Evolutionary conservation across 768 basidiomycete genomes (phyloP), one percentile per base, ranked within the genome.

Genomic region (Clathrus columnatus): DNA sequence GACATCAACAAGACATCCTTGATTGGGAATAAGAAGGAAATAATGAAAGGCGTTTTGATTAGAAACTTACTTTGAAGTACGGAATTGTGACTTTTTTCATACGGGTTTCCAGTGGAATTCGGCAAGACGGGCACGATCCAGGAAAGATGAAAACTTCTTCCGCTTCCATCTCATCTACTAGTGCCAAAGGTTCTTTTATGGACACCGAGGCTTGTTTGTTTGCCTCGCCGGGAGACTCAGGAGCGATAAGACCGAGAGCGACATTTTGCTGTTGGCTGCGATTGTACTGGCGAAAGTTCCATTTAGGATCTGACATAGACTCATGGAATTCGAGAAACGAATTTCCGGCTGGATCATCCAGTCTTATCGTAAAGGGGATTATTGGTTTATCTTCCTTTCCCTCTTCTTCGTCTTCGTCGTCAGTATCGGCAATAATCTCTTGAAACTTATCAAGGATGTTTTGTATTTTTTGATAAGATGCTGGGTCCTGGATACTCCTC

Each of bases 1-100:
- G 95, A 95, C 93, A 97, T 97, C 70, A 98, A 95, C 52, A 98
- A 72, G 54, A 92, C 85, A 62, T 99, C 93, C 94, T 96, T 59
- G n/a, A 44, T 18, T 42, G 8, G 28, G 16, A 3, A 20, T 17
- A 23, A 28, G 41, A 30, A 43, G 44, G 5, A 48, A 29, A 2
- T 42, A 1, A 20, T 36, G 30, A 8, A 10, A 43, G 58, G 30
- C 36, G 23, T 8, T 18, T 53, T 28, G 7, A 26, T 51, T 16
- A 48, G 23, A 20, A 23, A 58, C 75, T 49, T 49, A 85, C 93
- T 79, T 99, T 91, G 79, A 99, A 98, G 69, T 99, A 92, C 0
- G 96, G 96, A 61, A 99, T 96, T 59, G 81, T 83, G 61, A 98
- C 87, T 66, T 88, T 90, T 78, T 98, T 95, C 90, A 99, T 96